Evolutionary conservation across 306 rosid species (phyloP).

Genomic region (Cercis canadensis): DNA sequence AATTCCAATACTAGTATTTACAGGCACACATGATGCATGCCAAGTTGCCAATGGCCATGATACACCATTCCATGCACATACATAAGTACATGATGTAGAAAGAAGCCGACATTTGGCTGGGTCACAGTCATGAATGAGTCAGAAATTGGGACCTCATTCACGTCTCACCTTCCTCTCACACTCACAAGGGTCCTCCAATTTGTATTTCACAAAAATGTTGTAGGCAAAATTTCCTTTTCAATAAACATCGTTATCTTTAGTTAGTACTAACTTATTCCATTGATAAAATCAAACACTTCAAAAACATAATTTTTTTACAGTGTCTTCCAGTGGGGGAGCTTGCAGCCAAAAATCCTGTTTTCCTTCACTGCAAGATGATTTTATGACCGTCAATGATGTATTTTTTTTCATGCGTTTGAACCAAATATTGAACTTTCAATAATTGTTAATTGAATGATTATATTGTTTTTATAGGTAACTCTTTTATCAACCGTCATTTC

Average conservation of each 20-base stretch:
- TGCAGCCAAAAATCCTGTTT: not conserved
- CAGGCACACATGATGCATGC: constrained; percentile 7
- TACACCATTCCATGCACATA: constrained; percentile 6
- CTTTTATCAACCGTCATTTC: too few relatives aligned
- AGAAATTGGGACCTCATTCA: constrained; percentile 48
- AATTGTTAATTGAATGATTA: too few relatives aligned
- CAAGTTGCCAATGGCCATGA: constrained; percentile 22
- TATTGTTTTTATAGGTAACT: too few relatives aligned
- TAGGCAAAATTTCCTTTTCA: constrained; percentile 37
- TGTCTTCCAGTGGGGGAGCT: not conserved
- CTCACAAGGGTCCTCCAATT: not conserved
- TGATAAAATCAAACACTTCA: not conserved
- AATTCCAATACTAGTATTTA: too few relatives aligned
- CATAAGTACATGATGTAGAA: constrained; percentile 20
- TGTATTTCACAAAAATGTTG: not conserved
- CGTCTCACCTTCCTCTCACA: constrained; percentile 44
- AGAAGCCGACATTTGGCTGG: constrained; percentile 7
- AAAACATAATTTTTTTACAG: too few relatives aligned
- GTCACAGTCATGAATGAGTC: constrained; percentile 67
- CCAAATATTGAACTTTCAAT: too few relatives aligned
- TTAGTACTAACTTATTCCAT: not conserved
- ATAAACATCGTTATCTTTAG: constrained; percentile 7
- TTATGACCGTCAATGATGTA: too few relatives aligned
- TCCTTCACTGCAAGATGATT: too few relatives aligned
- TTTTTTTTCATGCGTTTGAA: too few relatives aligned